These are phyloP conservation scores for Porogramme epimiltina DNA, from an alignment of 1,284 basidiomycete species.

Conservation along the genomic window DNA sequence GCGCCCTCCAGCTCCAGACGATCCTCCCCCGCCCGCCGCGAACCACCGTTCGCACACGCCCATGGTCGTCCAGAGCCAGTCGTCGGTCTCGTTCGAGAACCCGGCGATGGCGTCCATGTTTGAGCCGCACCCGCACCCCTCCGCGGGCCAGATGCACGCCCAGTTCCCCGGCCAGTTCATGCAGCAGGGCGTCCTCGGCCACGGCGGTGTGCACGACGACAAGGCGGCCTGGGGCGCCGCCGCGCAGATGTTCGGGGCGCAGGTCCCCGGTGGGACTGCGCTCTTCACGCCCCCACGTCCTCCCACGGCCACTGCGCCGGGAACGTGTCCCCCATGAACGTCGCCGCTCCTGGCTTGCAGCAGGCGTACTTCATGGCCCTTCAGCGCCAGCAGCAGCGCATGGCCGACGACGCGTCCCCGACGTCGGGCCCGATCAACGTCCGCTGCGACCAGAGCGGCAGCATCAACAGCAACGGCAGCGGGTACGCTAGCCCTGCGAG, in stretches of 20 bases:
- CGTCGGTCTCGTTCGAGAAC: constrained; percentile 37
- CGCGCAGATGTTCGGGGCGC: constrained; percentile 31
- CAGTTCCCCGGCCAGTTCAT: constrained; percentile 28
- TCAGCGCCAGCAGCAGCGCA: constrained; percentile 33
- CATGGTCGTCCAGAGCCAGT: constrained; percentile 36
- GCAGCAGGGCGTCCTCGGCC: constrained; percentile 21
- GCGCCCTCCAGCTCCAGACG: constrained; percentile 31
- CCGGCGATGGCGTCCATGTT: constrained; percentile 37
- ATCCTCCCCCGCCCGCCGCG: constrained; percentile 30
- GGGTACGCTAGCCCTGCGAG: constrained; percentile 36
- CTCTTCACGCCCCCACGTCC: constrained; percentile 39
- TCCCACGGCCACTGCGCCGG: constrained; percentile 32
- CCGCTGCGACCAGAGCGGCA: constrained; percentile 39
- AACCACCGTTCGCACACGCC: constrained; percentile 26
- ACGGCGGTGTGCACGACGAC: constrained; percentile 19
- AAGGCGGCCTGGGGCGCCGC: constrained; percentile 26
- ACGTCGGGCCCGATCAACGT: constrained; percentile 33
- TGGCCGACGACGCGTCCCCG: constrained; percentile 42
- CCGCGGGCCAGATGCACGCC: constrained; percentile 15
- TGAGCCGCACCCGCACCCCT: constrained; percentile 30
- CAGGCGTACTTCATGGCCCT: constrained; percentile 35
- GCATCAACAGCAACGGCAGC: constrained; percentile 39
- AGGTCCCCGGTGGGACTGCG: constrained; percentile 31
- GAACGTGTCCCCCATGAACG: constrained; percentile 20
- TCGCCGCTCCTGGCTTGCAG: constrained; percentile 25